Evolutionary conservation across 345 rosid genomes (phyloP).

Genomic region (Rhodamnia argentea): DNA sequence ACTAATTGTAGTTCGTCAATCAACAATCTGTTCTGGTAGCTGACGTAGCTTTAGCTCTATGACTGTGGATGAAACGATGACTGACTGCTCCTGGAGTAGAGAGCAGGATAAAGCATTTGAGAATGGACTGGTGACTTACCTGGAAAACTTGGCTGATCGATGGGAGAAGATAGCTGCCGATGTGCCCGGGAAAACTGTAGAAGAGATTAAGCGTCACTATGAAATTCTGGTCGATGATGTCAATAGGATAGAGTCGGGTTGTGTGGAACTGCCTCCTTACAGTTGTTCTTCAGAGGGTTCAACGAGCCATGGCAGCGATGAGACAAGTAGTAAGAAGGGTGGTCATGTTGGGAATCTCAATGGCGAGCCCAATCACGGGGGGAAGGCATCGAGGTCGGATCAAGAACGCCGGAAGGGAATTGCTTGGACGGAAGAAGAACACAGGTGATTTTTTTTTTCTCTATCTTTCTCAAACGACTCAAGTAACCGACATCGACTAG

Average conservation of each 20-base stretch:
- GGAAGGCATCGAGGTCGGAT: conserved; percentile 73
- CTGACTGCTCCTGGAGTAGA: conserved; percentile 63
- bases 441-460: conserved; percentile 40
- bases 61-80: conserved; percentile 58
- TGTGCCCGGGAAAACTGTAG: conserved; percentile 70
- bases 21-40: background rate
- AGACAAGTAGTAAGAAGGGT: conserved; percentile 67
- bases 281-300: conserved; percentile 51
- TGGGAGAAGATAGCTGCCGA: conserved; percentile 75
- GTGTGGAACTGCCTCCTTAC: conserved; percentile 75
- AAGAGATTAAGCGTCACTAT: conserved; percentile 74
- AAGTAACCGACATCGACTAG: background rate
- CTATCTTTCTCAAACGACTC: background rate
- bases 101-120: conserved; percentile 91
- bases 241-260: conserved; percentile 72
- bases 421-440: conserved; percentile 99
- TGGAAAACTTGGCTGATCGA: conserved; percentile 53
- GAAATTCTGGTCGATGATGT: conserved; percentile 79
- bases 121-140: conserved; percentile 61
- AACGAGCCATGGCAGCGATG: conserved; percentile 48
- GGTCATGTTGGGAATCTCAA: conserved; percentile 36
- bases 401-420: conserved; percentile 96
- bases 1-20: background rate
- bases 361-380: conserved; percentile 60
- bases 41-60: conserved; percentile 13